Conservation (phyloP, 1,284 basidiomycete genomes). For the Apiotrichum gracile region DNA sequence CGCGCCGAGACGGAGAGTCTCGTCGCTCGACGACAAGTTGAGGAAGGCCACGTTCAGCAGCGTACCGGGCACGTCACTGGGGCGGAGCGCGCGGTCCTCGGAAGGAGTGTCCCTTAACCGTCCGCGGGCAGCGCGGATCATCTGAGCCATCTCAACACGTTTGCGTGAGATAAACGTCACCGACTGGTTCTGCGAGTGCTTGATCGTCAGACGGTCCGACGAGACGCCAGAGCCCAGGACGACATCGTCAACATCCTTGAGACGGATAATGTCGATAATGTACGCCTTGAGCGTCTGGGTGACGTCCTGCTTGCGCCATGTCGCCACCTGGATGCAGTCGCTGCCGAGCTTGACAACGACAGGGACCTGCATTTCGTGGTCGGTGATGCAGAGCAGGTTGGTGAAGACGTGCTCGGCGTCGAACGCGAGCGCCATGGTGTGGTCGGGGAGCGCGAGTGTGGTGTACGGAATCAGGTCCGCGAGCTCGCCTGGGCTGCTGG, state of each 20-base stretch:
- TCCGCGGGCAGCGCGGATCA: constrained; percentile 34
- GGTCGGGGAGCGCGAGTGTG: constrained; percentile 33
- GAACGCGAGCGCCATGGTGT: constrained; percentile 38
- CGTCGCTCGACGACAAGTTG: constrained; percentile 64
- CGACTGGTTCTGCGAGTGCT: constrained; percentile 49
- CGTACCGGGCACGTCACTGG: constrained; percentile 75
- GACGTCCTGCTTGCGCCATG: constrained; percentile 41
- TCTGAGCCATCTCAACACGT: constrained; percentile 62
- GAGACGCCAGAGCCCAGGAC: constrained; percentile 71
- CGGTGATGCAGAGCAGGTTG: constrained; percentile 33
- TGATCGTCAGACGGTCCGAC: constrained; percentile 70
- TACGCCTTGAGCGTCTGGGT: constrained; percentile 34
- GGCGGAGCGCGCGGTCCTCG: constrained; percentile 62
- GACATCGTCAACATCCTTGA: constrained; percentile 69
- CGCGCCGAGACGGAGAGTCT: constrained; percentile 67
- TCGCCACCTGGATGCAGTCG: constrained; percentile 40
- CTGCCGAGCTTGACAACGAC: constrained; percentile 41
- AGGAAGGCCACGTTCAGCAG: constrained; percentile 74
- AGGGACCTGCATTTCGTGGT: constrained; percentile 42
- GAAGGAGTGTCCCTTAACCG: constrained; percentile 50
- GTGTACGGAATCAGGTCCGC: constrained; percentile 70
- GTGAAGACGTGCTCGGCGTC: constrained; percentile 42
- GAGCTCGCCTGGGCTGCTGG: constrained; percentile 51
- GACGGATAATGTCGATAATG: constrained; percentile 39
- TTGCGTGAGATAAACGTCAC: constrained; percentile 40